Percentiles rank a stretch among this genome's conserved stretches.
phyloP scores from a whole-genome alignment of 2,329 filamentous ascomycete genomes.

The Ceratocystis huliohia region DNA sequence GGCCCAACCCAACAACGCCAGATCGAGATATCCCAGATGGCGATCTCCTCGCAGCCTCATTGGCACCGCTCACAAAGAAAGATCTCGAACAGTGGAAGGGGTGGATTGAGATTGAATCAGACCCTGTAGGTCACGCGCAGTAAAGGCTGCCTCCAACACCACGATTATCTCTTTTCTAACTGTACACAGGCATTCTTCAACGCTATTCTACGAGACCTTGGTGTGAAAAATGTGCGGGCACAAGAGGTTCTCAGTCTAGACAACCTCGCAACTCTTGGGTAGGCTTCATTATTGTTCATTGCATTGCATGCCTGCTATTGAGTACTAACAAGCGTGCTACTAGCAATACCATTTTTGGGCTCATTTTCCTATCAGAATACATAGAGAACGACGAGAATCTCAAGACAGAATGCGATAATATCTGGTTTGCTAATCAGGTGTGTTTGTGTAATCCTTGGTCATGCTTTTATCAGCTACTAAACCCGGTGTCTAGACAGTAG shows the following conservation, averaged over 20 bases:
- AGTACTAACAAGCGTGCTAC: not conserved
- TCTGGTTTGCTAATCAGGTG: slow-evolving; percentile 95
- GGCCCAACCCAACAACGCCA: not conserved
- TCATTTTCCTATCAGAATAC: slow-evolving; percentile 81
- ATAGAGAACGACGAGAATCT: slow-evolving; percentile 40
- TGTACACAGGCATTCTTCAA: slow-evolving; percentile 62
- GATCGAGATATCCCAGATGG: slow-evolving; percentile 23
- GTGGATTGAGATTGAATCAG: slow-evolving; percentile 79
- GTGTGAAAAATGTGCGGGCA: slow-evolving; percentile 58
- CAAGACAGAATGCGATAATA: slow-evolving; percentile 41
- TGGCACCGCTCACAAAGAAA: slow-evolving; percentile 36
- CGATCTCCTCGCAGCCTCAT: slow-evolving; percentile 35
- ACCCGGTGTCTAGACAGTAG: slow-evolving; percentile 45
- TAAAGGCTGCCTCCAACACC: not conserved
- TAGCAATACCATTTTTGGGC: slow-evolving; percentile 62
- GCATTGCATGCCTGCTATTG: not conserved
- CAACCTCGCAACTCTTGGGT: slow-evolving; percentile 44
- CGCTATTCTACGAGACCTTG: slow-evolving; percentile 65
- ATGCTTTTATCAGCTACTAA: slow-evolving; percentile 20
- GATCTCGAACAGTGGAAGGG: slow-evolving; percentile 54
- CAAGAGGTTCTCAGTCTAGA: slow-evolving; percentile 68
- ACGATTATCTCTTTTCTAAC: not conserved
- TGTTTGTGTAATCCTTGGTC: not conserved
- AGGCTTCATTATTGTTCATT: slow-evolving; percentile 33
- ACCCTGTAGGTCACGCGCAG: slow-evolving; percentile 48